Base-by-base conservation (phyloP, 2,329 filamentous ascomycete species). In the Dryadomyces quercus-mongolicae region DNA sequence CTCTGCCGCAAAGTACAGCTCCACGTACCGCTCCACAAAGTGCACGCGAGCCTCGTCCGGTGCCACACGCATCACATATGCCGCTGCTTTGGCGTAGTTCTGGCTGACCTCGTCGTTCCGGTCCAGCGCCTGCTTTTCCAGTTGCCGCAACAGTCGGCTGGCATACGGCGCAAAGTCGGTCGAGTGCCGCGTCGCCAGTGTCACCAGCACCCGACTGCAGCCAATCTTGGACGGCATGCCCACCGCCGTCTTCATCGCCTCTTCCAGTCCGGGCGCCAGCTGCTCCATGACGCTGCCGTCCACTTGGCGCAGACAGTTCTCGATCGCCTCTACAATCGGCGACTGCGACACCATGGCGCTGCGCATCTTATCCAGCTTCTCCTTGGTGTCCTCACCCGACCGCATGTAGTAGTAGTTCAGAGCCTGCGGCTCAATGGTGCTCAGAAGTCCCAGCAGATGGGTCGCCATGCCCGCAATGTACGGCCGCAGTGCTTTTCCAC, bases 151-250 rank as follows among this genome's bases (percentile, higher is more conserved):
- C 62, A 96, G 90, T 9, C 77, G 74, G 58, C 87, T 81, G 13
- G 88, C 84, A 62, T 91, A 83, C 0, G 87, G 83, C 42, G 78
- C 79, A 67, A 96, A 88, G 34, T 91, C 74, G 42, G 84, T 77
- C 40, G 80, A 81, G 59, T 92, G 86, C 13, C 89, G 81, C 51
- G 91, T 92, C 51, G 88, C 87, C 8, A 98, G 76, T 0, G 88
- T 91, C 8, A 88, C 86, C 36, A 98, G 75, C 2, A 96, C 84
- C 54, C 89, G 82, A 59, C 86, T 87, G 63, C 90, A 94, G 42
- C 90, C 93, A 49, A 97, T 86, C 71, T 97, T 97, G 0, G 90
- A 94, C 2, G 92, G 92, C 70, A 97, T 83, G 1, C 91, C 92
- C 42, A 98, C 83, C 1, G 91, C 88, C 25, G 79, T 83, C 65